Evolutionary conservation across 176 grass and related monocot genomes (phyloP), one percentile per base, ranked within the genome.

Genomic region (Zoysia pacifica): DNA sequence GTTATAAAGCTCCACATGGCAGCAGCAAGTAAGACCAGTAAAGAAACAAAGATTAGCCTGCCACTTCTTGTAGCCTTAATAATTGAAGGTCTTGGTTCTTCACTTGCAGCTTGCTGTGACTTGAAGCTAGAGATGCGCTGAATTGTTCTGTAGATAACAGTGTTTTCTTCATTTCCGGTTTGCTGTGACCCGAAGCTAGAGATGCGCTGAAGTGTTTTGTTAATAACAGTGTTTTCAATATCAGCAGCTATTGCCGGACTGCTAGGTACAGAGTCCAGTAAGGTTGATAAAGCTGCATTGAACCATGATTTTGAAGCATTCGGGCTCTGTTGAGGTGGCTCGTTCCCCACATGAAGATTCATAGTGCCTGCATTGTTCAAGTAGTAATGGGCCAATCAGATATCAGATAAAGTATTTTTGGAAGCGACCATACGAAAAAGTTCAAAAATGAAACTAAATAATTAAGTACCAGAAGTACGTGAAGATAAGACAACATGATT

Each of bases 181-280:
- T 87, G 92, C 40, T 90, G 87, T 58, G 76, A 81, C 45, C 87
- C 91, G 64, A 98, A 98, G 84, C 88, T 98, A 47, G 95, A 94
- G 43, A 94, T 91, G 61, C 90, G 92, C 44, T 91, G 83, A 62
- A 94, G 62, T 46, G 94, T 90, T 77, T 72, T 88, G 67, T 85
- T 86, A n/a, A 97, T 83, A 60, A 87, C 84, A 52, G 70, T 82
- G 40, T 81, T 90, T 76, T 98, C 95, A 16, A 86, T 87, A 72
- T 98, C 96, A 66, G 88, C 91, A 55, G 96, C 96, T 69, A 98
- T 58, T 67, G 96, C 96, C 70, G 92, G 90, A 65, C 86, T 82
- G 69, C 84, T 93, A 74, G 92, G 90, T 39, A 98, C 81, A 40
- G 96, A 91, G 49, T 94, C 90, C 54, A 98, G 80, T 14, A 98